Evolutionary conservation across 306 rosid species (phyloP).

Genomic region (Trifolium subterraneum): DNA sequence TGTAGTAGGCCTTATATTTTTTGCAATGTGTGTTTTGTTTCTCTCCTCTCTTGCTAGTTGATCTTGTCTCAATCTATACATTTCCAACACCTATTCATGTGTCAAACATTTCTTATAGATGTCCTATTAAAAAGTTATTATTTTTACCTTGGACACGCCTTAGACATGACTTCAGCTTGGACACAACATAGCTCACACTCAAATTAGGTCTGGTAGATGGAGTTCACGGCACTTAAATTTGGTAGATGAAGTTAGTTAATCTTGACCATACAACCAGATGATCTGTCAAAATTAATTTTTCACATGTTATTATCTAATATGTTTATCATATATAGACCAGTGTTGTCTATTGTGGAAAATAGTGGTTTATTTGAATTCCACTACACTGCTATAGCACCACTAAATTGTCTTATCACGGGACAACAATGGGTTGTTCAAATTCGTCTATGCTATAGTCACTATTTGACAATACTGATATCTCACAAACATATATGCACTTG

Average conservation of each 20-base stretch:
- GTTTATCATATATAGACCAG: not conserved
- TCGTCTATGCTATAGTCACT: no score
- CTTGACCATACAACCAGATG: not conserved
- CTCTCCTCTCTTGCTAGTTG: not conserved
- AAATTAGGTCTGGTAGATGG: not conserved
- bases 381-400: no score
- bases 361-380: no score
- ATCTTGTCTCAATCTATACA: not conserved
- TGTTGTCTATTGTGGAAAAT: not conserved
- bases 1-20: conserved; percentile 21
- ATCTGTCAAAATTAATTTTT: not conserved
- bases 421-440: no score
- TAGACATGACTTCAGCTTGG: not conserved
- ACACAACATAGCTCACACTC: conserved; percentile 9
- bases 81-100: not conserved
- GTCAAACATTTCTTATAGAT: not conserved
- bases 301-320: not conserved
- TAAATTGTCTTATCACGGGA: no score
- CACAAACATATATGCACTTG: not conserved
- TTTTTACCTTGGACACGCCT: not conserved
- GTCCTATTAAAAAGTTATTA: not conserved
- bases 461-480: no score
- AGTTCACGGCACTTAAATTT: not conserved
- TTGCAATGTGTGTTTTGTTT: not conserved
- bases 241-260: not conserved